Base-by-base conservation (phyloP, 495 filamentous ascomycete genomes). In the Neurospora hispaniola region DNA sequence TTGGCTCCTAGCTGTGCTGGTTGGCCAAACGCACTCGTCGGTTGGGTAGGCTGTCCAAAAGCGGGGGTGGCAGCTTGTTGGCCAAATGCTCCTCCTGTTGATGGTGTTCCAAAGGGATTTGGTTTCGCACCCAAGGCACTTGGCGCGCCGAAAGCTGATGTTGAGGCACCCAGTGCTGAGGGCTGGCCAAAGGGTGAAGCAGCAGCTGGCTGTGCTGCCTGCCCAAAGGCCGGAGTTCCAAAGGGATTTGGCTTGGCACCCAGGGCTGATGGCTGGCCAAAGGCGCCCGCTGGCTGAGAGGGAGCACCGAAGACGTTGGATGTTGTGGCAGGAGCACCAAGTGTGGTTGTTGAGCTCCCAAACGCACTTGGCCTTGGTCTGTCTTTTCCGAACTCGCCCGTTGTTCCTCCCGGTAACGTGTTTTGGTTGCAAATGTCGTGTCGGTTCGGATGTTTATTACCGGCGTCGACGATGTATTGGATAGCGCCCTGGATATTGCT, bases 401-500 rank as follows among this genome's bases (percentile, higher is more conserved):
- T 76, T 2, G 76, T 74, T 18, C 71, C 74, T 8, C 82, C 83
- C 69, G 83, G 84, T 5, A 81, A 71, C 27, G 75, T 79, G 70
- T 72, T 75, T 59, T 82, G 84, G 62, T 87, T 85, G 76, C 84
- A 87, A 14, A 94, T 89, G 76, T 97, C 94, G 70, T 89, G 84
- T 16, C 94, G 88, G 76, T 97, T 97, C 0, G 92, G 93, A 77
- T 95, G 94, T 66, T 90, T 87, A 46, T 94, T 90, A 42, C 79
- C 86, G 23, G 87, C 90, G 18, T 89, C 87, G 14, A 89, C 77
- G 31, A 97, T 81, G 77, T 91, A 97, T 66, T 91, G 85, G 66
- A 93, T 84, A 4, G 93, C 94, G 5, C 88, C 90, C 73, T 91
- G 86, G 35, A 92, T 76, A 75, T 97, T 89, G 72, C 82, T 87